These are phyloP conservation scores for Candida qinlingensis DNA, from an alignment of 805 yeast genomes.

Conservation along the genomic window DNA sequence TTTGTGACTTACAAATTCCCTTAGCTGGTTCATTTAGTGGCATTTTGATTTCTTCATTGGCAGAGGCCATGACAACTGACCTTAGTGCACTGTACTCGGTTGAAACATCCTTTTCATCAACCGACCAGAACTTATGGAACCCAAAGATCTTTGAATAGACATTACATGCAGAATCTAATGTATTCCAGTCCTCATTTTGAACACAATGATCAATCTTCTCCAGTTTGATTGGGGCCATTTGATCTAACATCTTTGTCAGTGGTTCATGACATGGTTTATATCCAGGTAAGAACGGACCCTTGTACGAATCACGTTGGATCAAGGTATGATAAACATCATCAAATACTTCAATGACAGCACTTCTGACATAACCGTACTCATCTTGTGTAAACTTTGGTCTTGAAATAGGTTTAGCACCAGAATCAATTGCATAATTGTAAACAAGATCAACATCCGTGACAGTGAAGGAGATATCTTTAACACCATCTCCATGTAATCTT, in stretches of 20 bases:
- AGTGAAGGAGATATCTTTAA: slow-evolving; percentile 68
- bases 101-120: slow-evolving; percentile 69
- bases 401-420: slow-evolving; percentile 44
- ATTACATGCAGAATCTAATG: slow-evolving; percentile 52
- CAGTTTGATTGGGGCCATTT: slow-evolving; percentile 36
- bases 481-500: slow-evolving; percentile 67
- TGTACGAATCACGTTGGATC: slow-evolving; percentile 36
- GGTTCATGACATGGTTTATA: slow-evolving; percentile 19
- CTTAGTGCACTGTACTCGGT: slow-evolving; percentile 66
- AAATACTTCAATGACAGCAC: slow-evolving; percentile 46
- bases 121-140: slow-evolving; percentile 79
- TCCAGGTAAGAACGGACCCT: slow-evolving; percentile 49
- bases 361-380: slow-evolving; percentile 42
- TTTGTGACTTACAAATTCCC: slow-evolving; percentile 63
- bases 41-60: slow-evolving; percentile 61
- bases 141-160: slow-evolving; percentile 62
- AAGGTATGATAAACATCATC: slow-evolving; percentile 72
- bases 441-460: slow-evolving; percentile 46
- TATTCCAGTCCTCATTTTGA: slow-evolving; percentile 69
- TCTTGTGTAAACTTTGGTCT: slow-evolving; percentile 34
- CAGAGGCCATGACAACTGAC: slow-evolving; percentile 73
- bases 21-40: slow-evolving; percentile 83
- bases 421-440: slow-evolving; percentile 39
- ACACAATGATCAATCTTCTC: slow-evolving; percentile 70
- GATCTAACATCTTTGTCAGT: not conserved